Evolutionary conservation across 2,329 filamentous ascomycete genomes (phyloP), one percentile per base, ranked within the genome.

Genomic region (Penicillium sp.): DNA sequence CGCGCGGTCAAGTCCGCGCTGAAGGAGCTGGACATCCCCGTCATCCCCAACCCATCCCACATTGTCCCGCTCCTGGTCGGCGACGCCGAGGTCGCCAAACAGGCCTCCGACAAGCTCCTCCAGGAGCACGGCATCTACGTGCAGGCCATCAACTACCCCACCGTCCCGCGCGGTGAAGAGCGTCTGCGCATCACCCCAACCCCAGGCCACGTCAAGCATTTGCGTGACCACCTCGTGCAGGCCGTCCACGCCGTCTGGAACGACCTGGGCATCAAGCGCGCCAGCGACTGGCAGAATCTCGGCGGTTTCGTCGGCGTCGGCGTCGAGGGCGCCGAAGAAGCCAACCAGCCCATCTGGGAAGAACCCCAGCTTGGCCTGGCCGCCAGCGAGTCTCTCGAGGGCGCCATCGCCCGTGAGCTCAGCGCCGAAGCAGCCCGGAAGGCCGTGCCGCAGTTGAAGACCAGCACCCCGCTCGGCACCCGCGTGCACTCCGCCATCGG

Each of bases 141-240:
- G 24, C 93, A 98, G 75, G 90, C 89, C 47, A 97, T 98, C 80
- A 98, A 98, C 76, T 97, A 97, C 74, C 93, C 93, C 2, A 98
- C 93, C 44, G 93, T 98, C 2, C 93, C 93, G 2, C 89, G 95
- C 6, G 93, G 93, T n/a, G 91, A 98, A 76, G 93, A 98, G 73
- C 86, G 93, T 50, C 85, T 98, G 49, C 87, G 93, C 59, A 89
- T 98, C 70, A 98, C 93, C 1, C 93, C 93, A 0, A 98, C 93
- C 1, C 93, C 93, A 0, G 93, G 93, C 38, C 93, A 98, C 70
- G 83, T 82, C 47, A 87, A 87, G 72, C 82, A 88, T 60, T 89
- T 88, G 74, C 89, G 90, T 54, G 87, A 95, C 58, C 83, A 95
- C 63, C 84, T 98, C 4, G 84, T 96, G 25, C 73, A 83, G 52